Conservation (phyloP, 352 stramenopile species). For the Phytophthora meadii region DNA sequence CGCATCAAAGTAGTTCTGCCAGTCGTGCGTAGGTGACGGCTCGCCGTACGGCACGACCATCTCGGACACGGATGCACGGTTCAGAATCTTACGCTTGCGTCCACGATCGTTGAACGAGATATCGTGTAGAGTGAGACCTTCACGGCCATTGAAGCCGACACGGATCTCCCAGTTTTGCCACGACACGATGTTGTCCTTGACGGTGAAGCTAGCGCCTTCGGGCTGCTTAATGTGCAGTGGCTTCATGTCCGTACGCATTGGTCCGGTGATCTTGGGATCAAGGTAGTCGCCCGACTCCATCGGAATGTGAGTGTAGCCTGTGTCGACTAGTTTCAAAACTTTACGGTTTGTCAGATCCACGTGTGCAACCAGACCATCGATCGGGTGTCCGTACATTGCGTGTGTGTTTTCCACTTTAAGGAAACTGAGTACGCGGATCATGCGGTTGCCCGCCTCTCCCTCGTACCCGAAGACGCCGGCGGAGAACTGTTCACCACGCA, state of each 20-base stretch:
- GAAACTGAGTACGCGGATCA: constrained; percentile 61
- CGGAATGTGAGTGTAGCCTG: constrained; percentile 54
- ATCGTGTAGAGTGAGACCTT: constrained; percentile 73
- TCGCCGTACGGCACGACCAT: constrained; percentile 90
- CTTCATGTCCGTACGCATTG: constrained; percentile 59
- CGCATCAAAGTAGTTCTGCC: constrained; percentile 90
- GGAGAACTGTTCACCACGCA: constrained; percentile 50
- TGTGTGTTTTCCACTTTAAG: constrained; percentile 47
- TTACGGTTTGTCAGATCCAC: constrained; percentile 52
- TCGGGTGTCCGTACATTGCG: constrained; percentile 58
- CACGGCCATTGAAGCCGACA: constrained; percentile 84
- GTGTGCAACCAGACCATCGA: constrained; percentile 55
- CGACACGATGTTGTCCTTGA: constrained; percentile 69
- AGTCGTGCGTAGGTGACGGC: constrained; percentile 67
- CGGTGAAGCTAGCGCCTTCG: constrained; percentile 74
- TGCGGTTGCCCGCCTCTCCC: constrained; percentile 46
- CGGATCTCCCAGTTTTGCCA: constrained; percentile 88
- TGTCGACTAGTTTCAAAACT: constrained; percentile 49
- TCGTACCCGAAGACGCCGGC: constrained; percentile 54
- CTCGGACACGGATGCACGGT: constrained; percentile 77
- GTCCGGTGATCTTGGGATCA: constrained; percentile 42
- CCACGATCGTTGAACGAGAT: constrained; percentile 50
- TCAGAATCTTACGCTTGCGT: constrained; percentile 61
- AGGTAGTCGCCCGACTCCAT: constrained; percentile 56
- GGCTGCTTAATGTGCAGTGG: constrained; percentile 78